phyloP scores from a whole-genome alignment of 192 early-diverging fungal genomes.

The Thamnidium elegans region DNA sequence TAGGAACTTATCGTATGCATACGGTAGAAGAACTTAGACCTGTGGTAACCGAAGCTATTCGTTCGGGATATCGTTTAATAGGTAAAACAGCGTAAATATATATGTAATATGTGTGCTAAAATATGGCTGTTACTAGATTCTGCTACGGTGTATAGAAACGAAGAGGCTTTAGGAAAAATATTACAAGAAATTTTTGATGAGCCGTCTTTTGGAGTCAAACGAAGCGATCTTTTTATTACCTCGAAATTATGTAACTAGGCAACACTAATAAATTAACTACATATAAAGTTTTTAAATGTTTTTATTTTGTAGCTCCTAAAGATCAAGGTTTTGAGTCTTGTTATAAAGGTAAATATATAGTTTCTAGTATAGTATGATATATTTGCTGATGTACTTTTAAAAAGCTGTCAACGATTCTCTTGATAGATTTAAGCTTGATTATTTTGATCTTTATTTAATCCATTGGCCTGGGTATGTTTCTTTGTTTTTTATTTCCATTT shows the following conservation, averaged over 20 bases:
- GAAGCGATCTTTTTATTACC: conserved; percentile 66
- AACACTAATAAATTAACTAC: neutral
- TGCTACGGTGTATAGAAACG: conserved; percentile 67
- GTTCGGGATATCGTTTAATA: conserved; percentile 42
- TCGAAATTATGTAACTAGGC: conserved; percentile 57
- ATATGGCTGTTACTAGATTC: conserved; percentile 44
- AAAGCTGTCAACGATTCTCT: conserved; percentile 56
- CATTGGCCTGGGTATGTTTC: conserved; percentile 71
- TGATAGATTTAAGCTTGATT: conserved; percentile 57
- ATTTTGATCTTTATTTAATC: conserved; percentile 73
- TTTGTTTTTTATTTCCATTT: neutral
- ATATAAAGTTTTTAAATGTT: neutral
- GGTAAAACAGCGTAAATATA: conserved; percentile 23
- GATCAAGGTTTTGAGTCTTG: conserved; percentile 66
- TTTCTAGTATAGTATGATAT: neutral
- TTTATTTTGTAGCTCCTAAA: conserved; percentile 47
- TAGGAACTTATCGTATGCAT: conserved; percentile 47
- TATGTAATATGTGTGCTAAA: neutral
- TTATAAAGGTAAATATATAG: conserved; percentile 40
- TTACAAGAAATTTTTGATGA: conserved; percentile 47
- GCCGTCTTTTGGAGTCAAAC: conserved; percentile 39
- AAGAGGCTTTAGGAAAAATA: conserved; percentile 51
- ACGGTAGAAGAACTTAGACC: conserved; percentile 32
- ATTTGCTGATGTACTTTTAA: neutral
- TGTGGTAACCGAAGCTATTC: conserved; percentile 39